Evolutionary conservation across 164 flowering plant species (phyloP), one percentile per base, ranked within the genome.

Genomic region (Aristolochia fimbriata): DNA sequence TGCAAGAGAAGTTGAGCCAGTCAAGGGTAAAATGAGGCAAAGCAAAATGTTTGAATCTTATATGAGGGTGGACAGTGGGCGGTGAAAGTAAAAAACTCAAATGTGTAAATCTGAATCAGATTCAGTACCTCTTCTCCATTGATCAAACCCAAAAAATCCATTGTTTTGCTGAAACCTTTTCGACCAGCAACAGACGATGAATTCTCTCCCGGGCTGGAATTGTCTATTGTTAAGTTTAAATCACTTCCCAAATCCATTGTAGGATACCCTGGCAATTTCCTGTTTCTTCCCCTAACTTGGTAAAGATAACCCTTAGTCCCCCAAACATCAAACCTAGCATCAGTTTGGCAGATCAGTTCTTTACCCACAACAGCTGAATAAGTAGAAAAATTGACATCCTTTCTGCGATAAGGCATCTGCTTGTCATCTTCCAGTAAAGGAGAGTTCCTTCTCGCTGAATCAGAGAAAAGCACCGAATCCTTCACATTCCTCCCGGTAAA

Each of bases 241-340:
- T 80, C 84, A 67, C 72, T 68, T 7, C 76, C 87, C 60, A 77
- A 14, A 70, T 84, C 86, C 59, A 72, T 67, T 22, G 63, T 70
- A 41, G 74, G 83, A 71, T 81, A 78, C 16, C 97, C 98, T 15
- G 98, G 98, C 64, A 87, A 68, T 65, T 73, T 86, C 64, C 83
- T 78, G 60, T 81, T 87, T 67, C 86, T 78, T 67, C 96, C 90
- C 62, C 70, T 75, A 37, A 75, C 77, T 56, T 83, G 85, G 61
- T 79, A 62, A 69, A 67, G 77, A 69, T 88, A 88, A 15, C 99
- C 97, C 67, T 85, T 88, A 11, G 95, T 94, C 31, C 89, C 89
- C 95, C 88, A 86, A 15, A 94, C 79, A 60, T 94, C 99, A 78
- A 84, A 91, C 72, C 89, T 79, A 14, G 97, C 81, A 69, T 91